Evolutionary conservation across 2,329 filamentous ascomycete species (phyloP).

Genomic region (Xylaria sp.): DNA sequence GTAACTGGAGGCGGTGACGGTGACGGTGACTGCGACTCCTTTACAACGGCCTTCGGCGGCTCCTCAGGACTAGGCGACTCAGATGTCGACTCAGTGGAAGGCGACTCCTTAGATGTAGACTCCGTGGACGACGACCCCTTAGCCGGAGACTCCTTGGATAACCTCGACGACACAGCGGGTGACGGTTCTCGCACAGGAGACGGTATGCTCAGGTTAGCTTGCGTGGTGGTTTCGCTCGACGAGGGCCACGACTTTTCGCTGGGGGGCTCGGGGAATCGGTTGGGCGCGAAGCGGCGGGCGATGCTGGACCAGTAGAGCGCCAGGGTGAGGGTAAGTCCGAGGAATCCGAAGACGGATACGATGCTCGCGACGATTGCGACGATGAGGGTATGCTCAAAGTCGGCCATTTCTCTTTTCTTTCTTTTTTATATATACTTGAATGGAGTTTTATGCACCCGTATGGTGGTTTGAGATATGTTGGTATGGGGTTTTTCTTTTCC

Average conservation of each 20-base stretch:
- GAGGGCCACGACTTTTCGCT: slow-evolving; percentile 20
- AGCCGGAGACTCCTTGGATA: slow-evolving; percentile 1
- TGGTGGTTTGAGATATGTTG: background rate
- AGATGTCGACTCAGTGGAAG: slow-evolving; percentile 4
- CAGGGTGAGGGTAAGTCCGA: slow-evolving; percentile 15
- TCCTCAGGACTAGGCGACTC: background rate
- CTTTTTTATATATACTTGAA: background rate
- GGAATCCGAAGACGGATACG: slow-evolving; percentile 13
- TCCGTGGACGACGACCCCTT: background rate
- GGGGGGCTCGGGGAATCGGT: slow-evolving; percentile 17
- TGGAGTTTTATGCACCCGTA: background rate
- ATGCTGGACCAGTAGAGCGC: slow-evolving; percentile 19
- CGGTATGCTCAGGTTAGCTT: slow-evolving; percentile 3
- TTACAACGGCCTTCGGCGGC: slow-evolving; percentile 13
- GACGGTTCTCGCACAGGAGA: background rate
- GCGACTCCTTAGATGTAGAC: slow-evolving; percentile 5
- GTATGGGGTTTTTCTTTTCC: background rate
- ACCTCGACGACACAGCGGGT: slow-evolving; percentile 9
- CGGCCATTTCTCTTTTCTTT: slow-evolving; percentile 5
- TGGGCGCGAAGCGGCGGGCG: slow-evolving; percentile 16
- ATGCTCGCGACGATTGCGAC: slow-evolving; percentile 18
- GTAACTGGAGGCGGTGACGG: background rate
- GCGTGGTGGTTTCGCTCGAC: slow-evolving; percentile 6
- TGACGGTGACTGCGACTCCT: background rate
- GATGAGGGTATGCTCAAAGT: slow-evolving; percentile 12